Base-by-base conservation (phyloP, 2,329 filamentous ascomycete genomes). In the Nakataea oryzae region DNA sequence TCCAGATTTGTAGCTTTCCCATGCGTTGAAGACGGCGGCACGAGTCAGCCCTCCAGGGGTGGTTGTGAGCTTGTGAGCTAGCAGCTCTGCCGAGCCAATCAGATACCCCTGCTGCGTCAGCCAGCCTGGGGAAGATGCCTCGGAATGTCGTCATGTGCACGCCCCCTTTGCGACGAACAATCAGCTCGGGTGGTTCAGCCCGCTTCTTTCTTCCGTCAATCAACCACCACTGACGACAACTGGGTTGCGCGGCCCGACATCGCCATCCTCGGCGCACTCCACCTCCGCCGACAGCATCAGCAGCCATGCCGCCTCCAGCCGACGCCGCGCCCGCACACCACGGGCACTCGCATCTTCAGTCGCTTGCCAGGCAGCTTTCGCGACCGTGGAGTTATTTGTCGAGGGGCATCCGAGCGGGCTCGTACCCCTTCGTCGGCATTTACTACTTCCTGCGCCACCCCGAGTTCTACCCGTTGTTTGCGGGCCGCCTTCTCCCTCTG, bases 381-480 rank as follows among this genome's bases (percentile, higher is more conserved):
- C 73, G 77, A 13, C 76, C 76, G 3, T 67, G 73, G 47, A 68
- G 69, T 57, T 82, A 82, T 68, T 57, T 79, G 56, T 72, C 66
- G 54, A 75, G 80, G 59, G 81, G 76, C 14, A 67, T 74, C 63
- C 65, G 74, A 55, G 80, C 82, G 1, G 80, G 77, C 2, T 79
- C 78, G 3, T 87, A 84, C 65, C 85, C 85, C 24, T 70, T 86
- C 60, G 78, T 87, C 75, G 93, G 95, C 65, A 86, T 97, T 70
- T 86, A 85, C 77, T 96, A 93, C 76, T 96, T 96, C 74, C 67
- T 85, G 60, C 80, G 82, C 34, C 89, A 93, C 71, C 86, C 85
- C 27, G 91, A 89, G 68, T 88, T 95, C 66, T 96, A 89, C 74
- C 92, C 93, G 28, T 82, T 97, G 1, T 88, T 96, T 66, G 79